Conservation (phyloP, 1,284 basidiomycete genomes). For the Leccinum griseonigrum region DNA sequence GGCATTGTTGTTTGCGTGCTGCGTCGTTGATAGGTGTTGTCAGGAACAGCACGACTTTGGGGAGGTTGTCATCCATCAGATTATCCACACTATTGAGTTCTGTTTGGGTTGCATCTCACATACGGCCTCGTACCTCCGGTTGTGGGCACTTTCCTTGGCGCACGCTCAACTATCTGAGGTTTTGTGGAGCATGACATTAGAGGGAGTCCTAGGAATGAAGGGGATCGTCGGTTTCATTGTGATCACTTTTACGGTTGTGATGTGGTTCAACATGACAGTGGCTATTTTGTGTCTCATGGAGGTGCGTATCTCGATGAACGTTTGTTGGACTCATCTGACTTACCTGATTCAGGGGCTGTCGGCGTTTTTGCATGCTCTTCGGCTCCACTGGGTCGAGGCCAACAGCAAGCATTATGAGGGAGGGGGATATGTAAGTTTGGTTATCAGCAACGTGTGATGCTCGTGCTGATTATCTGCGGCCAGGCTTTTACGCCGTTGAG, state of each 20-base stretch:
- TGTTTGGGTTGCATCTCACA: conserved; percentile 98
- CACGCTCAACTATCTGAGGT: conserved; percentile 98
- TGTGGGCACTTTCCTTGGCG: conserved; percentile 97
- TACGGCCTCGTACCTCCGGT: conserved; percentile 97
- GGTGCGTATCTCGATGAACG: conserved; percentile 48
- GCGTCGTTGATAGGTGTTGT: conserved; percentile 19
- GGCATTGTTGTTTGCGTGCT: conserved; percentile 12
- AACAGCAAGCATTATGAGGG: conserved; percentile 97
- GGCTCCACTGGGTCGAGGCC: conserved; percentile 97
- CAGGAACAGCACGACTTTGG: conserved; percentile 86
- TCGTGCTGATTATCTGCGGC: conserved; percentile 31
- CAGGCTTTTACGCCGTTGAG: conserved; percentile 68
- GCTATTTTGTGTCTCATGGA: conserved; percentile 89
- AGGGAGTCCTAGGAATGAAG: conserved; percentile 50
- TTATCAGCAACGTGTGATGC: conserved; percentile 22
- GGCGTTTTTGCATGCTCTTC: conserved; percentile 93
- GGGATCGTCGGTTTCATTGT: conserved; percentile 60
- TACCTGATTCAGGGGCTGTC: conserved; percentile 68
- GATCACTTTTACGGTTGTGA: conserved; percentile 62
- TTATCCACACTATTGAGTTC: conserved; percentile 99
- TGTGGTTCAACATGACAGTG: conserved; percentile 87
- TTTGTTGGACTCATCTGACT: conserved; percentile 15
- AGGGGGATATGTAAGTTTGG: conserved; percentile 73
- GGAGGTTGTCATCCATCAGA: conserved; percentile 94
- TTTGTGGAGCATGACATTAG: conserved; percentile 85